phyloP scores from a whole-genome alignment of 2,329 filamentous ascomycete genomes.

The Hymenoscyphus occultus region DNA sequence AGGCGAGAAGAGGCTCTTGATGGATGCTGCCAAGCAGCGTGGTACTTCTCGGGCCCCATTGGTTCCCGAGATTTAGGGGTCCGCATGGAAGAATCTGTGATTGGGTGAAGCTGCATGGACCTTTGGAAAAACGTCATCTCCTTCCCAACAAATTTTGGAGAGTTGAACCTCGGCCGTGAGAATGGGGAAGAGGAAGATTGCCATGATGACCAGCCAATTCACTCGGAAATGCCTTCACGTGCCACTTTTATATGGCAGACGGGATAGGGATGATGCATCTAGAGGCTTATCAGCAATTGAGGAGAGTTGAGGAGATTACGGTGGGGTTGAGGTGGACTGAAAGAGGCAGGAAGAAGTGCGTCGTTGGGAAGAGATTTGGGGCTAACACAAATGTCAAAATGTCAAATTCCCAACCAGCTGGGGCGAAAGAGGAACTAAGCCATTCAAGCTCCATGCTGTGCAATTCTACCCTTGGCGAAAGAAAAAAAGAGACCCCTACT shows the following conservation, averaged over 20 bases:
- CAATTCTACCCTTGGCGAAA: not conserved
- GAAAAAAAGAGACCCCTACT: not conserved
- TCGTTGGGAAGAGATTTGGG: not conserved
- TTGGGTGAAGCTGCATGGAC: not conserved
- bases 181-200: not conserved
- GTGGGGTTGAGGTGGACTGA: not conserved
- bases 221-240: not conserved
- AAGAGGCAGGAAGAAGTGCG: not conserved
- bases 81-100: not conserved
- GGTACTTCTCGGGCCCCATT: not conserved
- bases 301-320: not conserved
- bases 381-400: too few relatives aligned
- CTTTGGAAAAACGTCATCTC: not conserved
- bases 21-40: too few relatives aligned
- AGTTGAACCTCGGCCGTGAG: not conserved
- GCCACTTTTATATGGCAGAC: not conserved
- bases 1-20: too few relatives aligned
- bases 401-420: not conserved
- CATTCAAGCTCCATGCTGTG: not conserved
- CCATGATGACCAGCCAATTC: not conserved
- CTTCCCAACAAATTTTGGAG: not conserved
- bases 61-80: not conserved
- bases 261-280: not conserved
- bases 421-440: not conserved
- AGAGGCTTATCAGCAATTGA: not conserved